Conservation (phyloP, 495 filamentous ascomycete species). For the Halenospora varia region DNA sequence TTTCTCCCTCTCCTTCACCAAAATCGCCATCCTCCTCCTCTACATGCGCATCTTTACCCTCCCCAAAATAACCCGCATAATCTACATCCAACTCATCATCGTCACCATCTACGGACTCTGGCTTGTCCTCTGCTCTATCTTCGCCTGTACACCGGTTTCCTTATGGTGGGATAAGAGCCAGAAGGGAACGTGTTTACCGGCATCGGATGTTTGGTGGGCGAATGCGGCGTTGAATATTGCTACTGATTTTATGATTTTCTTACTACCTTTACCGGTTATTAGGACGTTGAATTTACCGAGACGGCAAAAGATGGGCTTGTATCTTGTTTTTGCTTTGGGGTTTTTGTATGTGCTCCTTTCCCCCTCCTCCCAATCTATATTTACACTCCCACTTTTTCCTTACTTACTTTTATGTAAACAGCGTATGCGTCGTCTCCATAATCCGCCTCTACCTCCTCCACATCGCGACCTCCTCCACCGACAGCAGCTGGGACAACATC, state of each 20-base stretch:
- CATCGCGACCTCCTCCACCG: constrained; percentile 9
- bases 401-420: too few relatives aligned
- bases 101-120: background rate
- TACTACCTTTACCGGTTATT: constrained; percentile 34
- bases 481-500: constrained; percentile 16
- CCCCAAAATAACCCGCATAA: background rate
- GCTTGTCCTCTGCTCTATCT: background rate
- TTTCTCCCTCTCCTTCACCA: background rate
- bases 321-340: constrained; percentile 33
- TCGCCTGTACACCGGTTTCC: constrained; percentile 21
- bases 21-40: constrained; percentile 16
- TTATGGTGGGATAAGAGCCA: constrained; percentile 26
- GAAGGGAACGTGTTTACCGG: constrained; percentile 15
- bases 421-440: constrained; percentile 26
- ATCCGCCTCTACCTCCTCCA: constrained; percentile 17
- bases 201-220: constrained; percentile 20
- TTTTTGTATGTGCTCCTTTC: constrained; percentile 26
- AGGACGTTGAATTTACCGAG: constrained; percentile 26
- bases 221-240: constrained; percentile 36
- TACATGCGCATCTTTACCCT: background rate
- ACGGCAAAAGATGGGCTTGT: constrained; percentile 32
- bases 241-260: constrained; percentile 42
- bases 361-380: background rate
- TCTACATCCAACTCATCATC: background rate
- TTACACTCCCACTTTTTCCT: background rate